These are phyloP conservation scores for Cutaneotrichosporon sp. DNA, from an alignment of 1,284 basidiomycete species.

Conservation along the genomic window DNA sequence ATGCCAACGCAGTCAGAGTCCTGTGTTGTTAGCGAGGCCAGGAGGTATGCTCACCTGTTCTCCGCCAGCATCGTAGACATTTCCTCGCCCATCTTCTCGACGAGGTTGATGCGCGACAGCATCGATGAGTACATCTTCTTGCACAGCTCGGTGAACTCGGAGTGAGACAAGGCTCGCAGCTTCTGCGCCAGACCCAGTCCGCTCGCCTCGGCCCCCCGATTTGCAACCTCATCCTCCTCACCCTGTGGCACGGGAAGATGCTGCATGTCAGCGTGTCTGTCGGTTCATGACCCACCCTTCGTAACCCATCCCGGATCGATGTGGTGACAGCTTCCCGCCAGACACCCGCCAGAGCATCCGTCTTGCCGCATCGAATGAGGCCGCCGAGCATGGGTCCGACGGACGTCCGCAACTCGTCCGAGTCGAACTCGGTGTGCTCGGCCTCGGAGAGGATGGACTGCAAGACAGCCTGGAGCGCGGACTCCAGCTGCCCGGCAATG, in stretches of 20 bases:
- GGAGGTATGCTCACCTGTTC: slow-evolving; percentile 22
- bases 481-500: slow-evolving; percentile 73
- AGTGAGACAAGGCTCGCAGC: slow-evolving; percentile 67
- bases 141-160: slow-evolving; percentile 66
- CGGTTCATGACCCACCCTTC: slow-evolving; percentile 39
- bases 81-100: slow-evolving; percentile 66
- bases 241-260: slow-evolving; percentile 34
- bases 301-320: slow-evolving; percentile 61
- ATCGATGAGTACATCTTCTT: slow-evolving; percentile 66
- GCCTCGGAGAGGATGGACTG: slow-evolving; percentile 62
- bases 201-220: slow-evolving; percentile 33
- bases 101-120: slow-evolving; percentile 67
- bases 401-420: slow-evolving; percentile 41
- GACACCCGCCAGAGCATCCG: slow-evolving; percentile 66
- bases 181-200: slow-evolving; percentile 58
- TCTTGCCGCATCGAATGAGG: slow-evolving; percentile 69
- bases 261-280: slow-evolving; percentile 19
- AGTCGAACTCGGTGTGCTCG: slow-evolving; percentile 32
- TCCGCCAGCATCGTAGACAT: slow-evolving; percentile 63
- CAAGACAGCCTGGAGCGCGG: slow-evolving; percentile 71
- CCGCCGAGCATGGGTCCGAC: slow-evolving; percentile 68
- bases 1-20: neutral
- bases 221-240: slow-evolving; percentile 57
- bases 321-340: slow-evolving; percentile 75
- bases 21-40: neutral